These are phyloP conservation scores for Aspergillus wentii DNA, from an alignment of 495 filamentous ascomycete genomes.

Conservation along the genomic window DNA sequence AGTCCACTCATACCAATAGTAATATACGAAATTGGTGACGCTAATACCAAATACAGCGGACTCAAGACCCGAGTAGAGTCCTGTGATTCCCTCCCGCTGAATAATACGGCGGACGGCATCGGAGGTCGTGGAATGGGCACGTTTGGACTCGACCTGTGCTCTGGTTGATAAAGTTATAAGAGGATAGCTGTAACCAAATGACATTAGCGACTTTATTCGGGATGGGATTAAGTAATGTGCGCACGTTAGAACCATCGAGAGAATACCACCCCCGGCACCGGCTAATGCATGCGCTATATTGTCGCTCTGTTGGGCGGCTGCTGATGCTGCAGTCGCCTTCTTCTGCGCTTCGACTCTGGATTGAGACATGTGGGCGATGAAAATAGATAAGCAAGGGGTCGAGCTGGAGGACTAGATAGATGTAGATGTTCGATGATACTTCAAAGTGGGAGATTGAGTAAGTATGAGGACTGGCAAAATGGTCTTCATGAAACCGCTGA, in stretches of 20 bases:
- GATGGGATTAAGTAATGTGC: conserved; percentile 15
- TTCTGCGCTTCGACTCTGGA: conserved; percentile 26
- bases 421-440: background rate
- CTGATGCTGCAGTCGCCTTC: conserved; percentile 33
- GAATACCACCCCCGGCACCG: conserved; percentile 83
- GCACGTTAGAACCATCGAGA: conserved; percentile 93
- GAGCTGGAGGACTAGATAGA: too few species aligned
- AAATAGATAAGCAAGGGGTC: too few species aligned
- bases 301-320: conserved; percentile 69
- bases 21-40: conserved; percentile 99
- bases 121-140: conserved; percentile 74
- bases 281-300: conserved; percentile 87
- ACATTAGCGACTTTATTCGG: background rate
- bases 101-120: conserved; percentile 83
- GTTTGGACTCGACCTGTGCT: conserved; percentile 95
- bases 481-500: too few species aligned
- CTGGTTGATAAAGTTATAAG: conserved; percentile 96
- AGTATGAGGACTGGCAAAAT: too few species aligned
- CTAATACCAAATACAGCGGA: conserved; percentile 95
- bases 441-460: too few species aligned
- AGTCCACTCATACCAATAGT: conserved; percentile 99
- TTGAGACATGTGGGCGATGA: conserved; percentile 32
- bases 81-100: conserved; percentile 79
- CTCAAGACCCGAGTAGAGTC: conserved; percentile 84
- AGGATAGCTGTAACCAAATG: conserved; percentile 62